A percentile compares a stretch with the other conserved stretches of the same genome.
Evolutionary conservation across 129 eudicot species (phyloP).

Genomic region (Artemisia annua): DNA sequence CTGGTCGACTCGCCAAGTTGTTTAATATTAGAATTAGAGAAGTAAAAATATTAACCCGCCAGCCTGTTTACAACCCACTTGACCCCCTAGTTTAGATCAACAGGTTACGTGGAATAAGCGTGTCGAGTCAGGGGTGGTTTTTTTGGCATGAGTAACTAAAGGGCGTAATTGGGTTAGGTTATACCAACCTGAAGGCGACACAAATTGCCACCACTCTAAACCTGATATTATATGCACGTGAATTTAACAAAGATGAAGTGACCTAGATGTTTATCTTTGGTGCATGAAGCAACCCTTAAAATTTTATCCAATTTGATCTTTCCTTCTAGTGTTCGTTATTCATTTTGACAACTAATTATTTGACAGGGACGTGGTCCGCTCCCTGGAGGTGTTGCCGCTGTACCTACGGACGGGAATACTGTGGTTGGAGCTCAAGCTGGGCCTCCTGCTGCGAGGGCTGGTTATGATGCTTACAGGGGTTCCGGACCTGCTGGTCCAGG

Average conservation of each 20-base stretch:
- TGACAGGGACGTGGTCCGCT: constrained; percentile 51
- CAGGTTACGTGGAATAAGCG: too few species aligned
- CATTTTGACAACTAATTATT: constrained; percentile 16
- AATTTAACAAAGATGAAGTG: background rate
- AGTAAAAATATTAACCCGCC: too few species aligned
- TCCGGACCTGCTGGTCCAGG: background rate
- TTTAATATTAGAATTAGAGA: too few species aligned
- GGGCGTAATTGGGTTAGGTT: too few species aligned
- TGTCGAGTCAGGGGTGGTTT: too few species aligned
- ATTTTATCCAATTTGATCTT: constrained; percentile 1
- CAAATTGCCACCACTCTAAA: too few species aligned
- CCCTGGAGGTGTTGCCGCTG: constrained; percentile 44
- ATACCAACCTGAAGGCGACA: too few species aligned
- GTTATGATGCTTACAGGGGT: constrained; percentile 45
- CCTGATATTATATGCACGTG: constrained; percentile 18
- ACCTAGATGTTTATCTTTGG: background rate
- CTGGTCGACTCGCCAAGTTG: too few species aligned
- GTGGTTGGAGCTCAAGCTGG: constrained; percentile 48
- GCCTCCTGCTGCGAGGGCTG: constrained; percentile 38
- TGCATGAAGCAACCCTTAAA: background rate
- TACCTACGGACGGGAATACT: constrained; percentile 40
- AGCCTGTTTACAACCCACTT: too few species aligned
- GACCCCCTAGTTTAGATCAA: too few species aligned
- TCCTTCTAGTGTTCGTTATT: background rate
- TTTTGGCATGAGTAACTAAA: too few species aligned